phyloP scores from a whole-genome alignment of 75 land plant genomes.

The Adiantum capillusveneris region DNA sequence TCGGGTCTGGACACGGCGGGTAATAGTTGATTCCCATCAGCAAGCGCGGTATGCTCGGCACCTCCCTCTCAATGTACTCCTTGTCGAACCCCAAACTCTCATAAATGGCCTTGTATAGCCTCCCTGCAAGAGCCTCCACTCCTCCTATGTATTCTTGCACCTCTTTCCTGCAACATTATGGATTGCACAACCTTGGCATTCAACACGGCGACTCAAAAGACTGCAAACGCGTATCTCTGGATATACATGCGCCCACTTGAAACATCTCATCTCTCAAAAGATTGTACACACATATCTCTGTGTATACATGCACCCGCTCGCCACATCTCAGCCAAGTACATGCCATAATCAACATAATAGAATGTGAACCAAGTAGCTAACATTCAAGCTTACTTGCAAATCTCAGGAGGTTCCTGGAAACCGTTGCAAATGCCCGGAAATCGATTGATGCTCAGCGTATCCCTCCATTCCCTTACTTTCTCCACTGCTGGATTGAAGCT shows the following conservation, averaged over 20 bases:
- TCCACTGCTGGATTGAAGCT: not conserved
- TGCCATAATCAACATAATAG: too few species aligned
- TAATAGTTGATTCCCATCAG: slow-evolving; percentile 15
- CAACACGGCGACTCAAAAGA: too few species aligned
- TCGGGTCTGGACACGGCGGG: slow-evolving; percentile 23
- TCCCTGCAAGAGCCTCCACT: slow-evolving; percentile 1
- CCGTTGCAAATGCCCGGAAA: not conserved
- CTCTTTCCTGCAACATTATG: not conserved
- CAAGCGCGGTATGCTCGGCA: not conserved
- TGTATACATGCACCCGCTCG: too few species aligned
- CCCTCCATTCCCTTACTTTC: slow-evolving; percentile 1
- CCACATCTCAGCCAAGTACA: too few species aligned
- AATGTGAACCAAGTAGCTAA: too few species aligned
- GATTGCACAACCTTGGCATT: too few species aligned
- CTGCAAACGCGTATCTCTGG: too few species aligned
- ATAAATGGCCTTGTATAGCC: not conserved
- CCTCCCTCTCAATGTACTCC: not conserved
- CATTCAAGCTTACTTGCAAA: not conserved
- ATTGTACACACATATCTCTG: too few species aligned
- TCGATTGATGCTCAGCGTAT: not conserved
- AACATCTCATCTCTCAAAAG: too few species aligned
- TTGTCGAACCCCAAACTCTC: not conserved
- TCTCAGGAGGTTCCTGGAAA: not conserved
- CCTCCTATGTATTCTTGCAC: not conserved
- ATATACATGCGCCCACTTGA: too few species aligned